Base-by-base conservation (phyloP, 495 filamentous ascomycete species). In the Penicillium egyptiacum region DNA sequence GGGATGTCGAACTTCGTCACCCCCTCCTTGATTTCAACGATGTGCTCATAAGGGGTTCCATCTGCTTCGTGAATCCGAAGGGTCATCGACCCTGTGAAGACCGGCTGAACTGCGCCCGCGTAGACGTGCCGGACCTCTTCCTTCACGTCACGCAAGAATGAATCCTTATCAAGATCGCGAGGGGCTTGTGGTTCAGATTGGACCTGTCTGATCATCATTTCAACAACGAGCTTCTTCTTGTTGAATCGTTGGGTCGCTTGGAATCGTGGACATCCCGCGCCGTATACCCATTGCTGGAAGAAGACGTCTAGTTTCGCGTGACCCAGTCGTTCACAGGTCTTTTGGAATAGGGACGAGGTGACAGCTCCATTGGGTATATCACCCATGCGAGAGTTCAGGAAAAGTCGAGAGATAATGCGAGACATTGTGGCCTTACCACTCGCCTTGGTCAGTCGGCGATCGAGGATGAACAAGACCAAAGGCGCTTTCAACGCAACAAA, bases 41-140 rank as follows among this genome's bases (percentile, higher is more conserved):
- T 96, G 66, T 99, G 94, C 71, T 99, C 94, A 69, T 99, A 99
- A 20, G 94, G 94, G 3, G 95, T 98, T 16, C 94, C 94, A 68
- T 99, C 95, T 25, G 94, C 95, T 74, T 99, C 94, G 75, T 99
- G 94, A 58, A 99, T 97, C 44, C 95, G 83, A 61, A 99, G 89
- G 0, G 94, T 98, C 88, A 98, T 96, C 0, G 95, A 93, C 1
- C 92, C 92, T 3, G 90, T 93, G 70, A 98, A 99, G 3, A 90
- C 76, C 33, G 86, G 85, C 58, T 89, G 90, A 10, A 89, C 70
- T 39, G 83, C 75, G 23, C 83, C 88, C 28, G 86, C 85, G 59
- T 86, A 86, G 39, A 96, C 83, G 23, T 82, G 79, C 52, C 86
- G 73, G 10, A 85, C 74, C 39, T 91, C 83, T 68, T 97, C 92